Percentiles rank a stretch among this genome's conserved stretches.
Evolutionary conservation across 805 yeast genomes (phyloP).

Genomic region (Tetrapisispora arboricola): DNA sequence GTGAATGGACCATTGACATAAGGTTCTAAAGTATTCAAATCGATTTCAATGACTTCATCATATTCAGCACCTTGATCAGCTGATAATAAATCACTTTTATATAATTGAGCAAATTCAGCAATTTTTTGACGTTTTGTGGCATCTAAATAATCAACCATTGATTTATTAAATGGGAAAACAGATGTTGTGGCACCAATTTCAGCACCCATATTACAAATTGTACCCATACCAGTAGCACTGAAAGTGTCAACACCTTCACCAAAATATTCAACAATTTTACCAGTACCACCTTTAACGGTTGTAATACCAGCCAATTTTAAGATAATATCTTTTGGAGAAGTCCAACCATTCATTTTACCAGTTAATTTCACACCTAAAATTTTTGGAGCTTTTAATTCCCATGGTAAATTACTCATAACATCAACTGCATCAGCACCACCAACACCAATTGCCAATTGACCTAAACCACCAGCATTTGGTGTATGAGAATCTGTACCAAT

Average conservation of each 20-base stretch:
- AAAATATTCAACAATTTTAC: slow-evolving; percentile 89
- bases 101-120: slow-evolving; percentile 67
- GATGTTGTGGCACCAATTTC: slow-evolving; percentile 98
- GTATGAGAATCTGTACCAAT: slow-evolving; percentile 97
- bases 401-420: slow-evolving; percentile 85
- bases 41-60: slow-evolving; percentile 86
- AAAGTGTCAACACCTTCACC: slow-evolving; percentile 90
- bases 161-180: slow-evolving; percentile 90
- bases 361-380: slow-evolving; percentile 89
- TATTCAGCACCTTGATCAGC: slow-evolving; percentile 93
- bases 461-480: slow-evolving; percentile 97
- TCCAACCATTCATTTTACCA: slow-evolving; percentile 89
- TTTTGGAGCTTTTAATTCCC: slow-evolving; percentile 98
- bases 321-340: slow-evolving; percentile 94
- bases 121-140: slow-evolving; percentile 83
- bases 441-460: slow-evolving; percentile 96
- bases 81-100: slow-evolving; percentile 55
- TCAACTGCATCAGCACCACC: slow-evolving; percentile 99
- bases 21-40: slow-evolving; percentile 84
- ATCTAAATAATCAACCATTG: slow-evolving; percentile 75
- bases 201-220: slow-evolving; percentile 99
- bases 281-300: slow-evolving; percentile 98
- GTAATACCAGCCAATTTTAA: slow-evolving; percentile 86
- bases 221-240: slow-evolving; percentile 98
- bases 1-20: slow-evolving; percentile 97